Percentiles rank a stretch among this genome's conserved stretches.
Conservation (phyloP, 179 eudicot species). For the Pouteria campechiana region DNA sequence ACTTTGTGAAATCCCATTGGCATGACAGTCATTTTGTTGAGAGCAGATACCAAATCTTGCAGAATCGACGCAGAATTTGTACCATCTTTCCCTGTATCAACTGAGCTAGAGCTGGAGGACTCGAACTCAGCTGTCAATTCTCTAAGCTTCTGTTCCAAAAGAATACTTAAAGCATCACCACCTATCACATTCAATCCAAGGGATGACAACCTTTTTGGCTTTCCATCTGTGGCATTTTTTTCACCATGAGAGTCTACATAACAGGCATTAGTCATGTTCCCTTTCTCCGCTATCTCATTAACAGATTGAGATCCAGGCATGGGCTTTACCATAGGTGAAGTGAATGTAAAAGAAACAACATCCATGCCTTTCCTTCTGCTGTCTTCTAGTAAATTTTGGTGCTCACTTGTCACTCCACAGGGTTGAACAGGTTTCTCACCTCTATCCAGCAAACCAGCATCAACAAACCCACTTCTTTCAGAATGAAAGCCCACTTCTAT, state of each 20-base stretch:
- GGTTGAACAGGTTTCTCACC: conserved; percentile 28
- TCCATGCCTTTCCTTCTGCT: conserved; percentile 58
- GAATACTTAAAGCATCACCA: conserved; percentile 62
- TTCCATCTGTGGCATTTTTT: conserved; percentile 26
- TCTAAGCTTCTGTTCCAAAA: conserved; percentile 68
- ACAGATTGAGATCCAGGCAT: conserved; percentile 18
- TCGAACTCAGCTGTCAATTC: conserved; percentile 48
- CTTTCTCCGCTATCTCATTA: conserved; percentile 15
- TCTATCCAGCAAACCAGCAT: conserved; percentile 19
- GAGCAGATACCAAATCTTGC: conserved; percentile 14
- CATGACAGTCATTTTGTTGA: conserved; percentile 15
- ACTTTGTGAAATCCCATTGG: conserved; percentile 12
- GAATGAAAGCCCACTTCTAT: conserved; percentile 31
- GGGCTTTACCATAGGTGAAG: conserved; percentile 59
- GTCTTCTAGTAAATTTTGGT: conserved; percentile 44
- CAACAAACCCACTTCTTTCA: conserved; percentile 18
- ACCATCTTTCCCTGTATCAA: conserved; percentile 15
- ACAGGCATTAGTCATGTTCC: conserved; percentile 16
- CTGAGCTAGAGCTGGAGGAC: conserved; percentile 20
- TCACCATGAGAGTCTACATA: conserved; percentile 25
- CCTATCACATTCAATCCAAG: conserved; percentile 32
- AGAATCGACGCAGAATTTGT: conserved; percentile 16
- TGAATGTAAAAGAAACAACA: conserved; percentile 91
- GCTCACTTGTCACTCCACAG: conserved; percentile 18
- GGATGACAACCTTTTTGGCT: conserved; percentile 27